Base-by-base conservation (phyloP, 768 basidiomycete genomes). In the Suillus plorans region DNA sequence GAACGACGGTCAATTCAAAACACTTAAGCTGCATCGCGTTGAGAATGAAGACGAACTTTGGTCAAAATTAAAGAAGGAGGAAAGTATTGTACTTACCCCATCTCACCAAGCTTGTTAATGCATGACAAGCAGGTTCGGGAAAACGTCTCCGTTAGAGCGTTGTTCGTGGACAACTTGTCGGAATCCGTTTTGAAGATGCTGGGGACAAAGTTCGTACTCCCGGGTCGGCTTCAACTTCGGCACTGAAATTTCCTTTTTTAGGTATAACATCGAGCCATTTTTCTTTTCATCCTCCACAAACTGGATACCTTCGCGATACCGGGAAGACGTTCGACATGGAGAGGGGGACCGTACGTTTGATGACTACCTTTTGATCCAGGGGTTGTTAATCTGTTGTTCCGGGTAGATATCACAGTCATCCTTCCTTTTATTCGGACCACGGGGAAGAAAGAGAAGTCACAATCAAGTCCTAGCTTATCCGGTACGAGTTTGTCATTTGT, bases 291-390 rank as follows among this genome's bases (percentile, higher is more conserved):
- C 74, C 1, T 79, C 77, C 0, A 68, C 82, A 6, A 85, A 84
- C 66, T 86, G 84, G 85, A 88, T 87, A 49, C 86, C 86, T 0
- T 84, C 85, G 0, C 82, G 84, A 44, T 88, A 82, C 52, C 82
- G 85, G 63, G 85, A 86, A 64, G 81, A 82, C 34, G 53, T 55
- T 34, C 53, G 10, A 36, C 34, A 55, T n/a, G 34, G 34, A n/a
- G 3, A 13, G 5, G 53, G 53, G 1, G 34, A 36, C 44, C 7
- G 58, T 20, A 52, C 14, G 53, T 55, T 20, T 55, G 12, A 36
- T 34, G 2, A 36, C 20, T 55, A 10, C 34, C 53, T n/a, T 13
- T 13, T 34, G 31, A 5, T 55, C 53, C 0, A 20, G 3, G 3
- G 22, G 22, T 25, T 7, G 18, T 67, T 69, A 39, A 69, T 41